Percentiles rank a stretch among this genome's conserved stretches.
phyloP scores from a whole-genome alignment of 2,329 filamentous ascomycete genomes.

The Aspergillus ruber region DNA sequence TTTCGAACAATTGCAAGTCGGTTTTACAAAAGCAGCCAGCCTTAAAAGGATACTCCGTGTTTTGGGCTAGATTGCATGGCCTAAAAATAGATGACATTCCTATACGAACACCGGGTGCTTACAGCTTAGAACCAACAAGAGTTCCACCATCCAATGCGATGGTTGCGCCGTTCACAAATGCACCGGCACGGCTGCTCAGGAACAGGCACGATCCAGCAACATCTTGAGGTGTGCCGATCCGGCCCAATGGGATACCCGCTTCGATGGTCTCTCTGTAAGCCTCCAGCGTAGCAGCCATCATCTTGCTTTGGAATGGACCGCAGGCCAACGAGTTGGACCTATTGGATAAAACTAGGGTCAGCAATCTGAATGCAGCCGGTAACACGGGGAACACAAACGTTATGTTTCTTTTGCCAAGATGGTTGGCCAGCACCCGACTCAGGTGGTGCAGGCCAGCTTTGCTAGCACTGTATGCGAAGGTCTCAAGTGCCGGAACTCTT shows the following conservation, averaged over 20 bases:
- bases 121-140: constrained; percentile 36
- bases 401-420: constrained; percentile 47
- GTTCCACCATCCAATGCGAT: constrained; percentile 57
- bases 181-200: constrained; percentile 60
- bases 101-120: constrained; percentile 4
- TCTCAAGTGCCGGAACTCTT: constrained; percentile 46
- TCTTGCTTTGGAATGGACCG: constrained; percentile 55
- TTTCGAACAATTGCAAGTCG: no score
- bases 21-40: no score
- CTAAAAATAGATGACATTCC: not conserved
- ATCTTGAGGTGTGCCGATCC: constrained; percentile 63
- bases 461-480: constrained; percentile 48
- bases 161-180: constrained; percentile 60
- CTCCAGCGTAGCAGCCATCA: constrained; percentile 49
- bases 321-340: constrained; percentile 63
- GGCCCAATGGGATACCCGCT: constrained; percentile 56
- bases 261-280: constrained; percentile 45
- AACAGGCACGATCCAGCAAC: constrained; percentile 67
- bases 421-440: constrained; percentile 45
- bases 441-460: constrained; percentile 51
- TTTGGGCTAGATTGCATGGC: not conserved
- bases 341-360: constrained; percentile 22
- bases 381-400: constrained; percentile 35
- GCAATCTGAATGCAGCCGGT: not conserved
- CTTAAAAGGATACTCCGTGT: not conserved